phyloP scores from a whole-genome alignment of 2,329 filamentous ascomycete genomes.

The Stagonosporopsis chrysanthemi region DNA sequence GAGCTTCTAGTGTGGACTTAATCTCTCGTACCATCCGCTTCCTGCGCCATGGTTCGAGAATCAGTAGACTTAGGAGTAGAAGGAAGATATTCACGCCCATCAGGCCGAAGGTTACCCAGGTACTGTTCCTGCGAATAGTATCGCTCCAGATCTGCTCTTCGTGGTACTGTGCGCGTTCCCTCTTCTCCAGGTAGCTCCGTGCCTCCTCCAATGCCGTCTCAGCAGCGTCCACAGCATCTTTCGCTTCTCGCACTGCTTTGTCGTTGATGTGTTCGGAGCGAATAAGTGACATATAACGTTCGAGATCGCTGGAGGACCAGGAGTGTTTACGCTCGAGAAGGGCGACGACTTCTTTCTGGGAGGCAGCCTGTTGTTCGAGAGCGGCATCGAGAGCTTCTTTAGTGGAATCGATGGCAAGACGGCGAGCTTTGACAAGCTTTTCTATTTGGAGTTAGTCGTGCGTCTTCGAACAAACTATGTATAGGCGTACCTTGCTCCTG shows the following conservation, averaged over 20 bases:
- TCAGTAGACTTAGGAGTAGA: constrained; percentile 84
- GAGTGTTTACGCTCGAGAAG: constrained; percentile 92
- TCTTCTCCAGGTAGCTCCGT: constrained; percentile 75
- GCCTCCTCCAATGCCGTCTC: constrained; percentile 84
- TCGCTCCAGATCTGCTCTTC: constrained; percentile 99
- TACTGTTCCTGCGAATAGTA: constrained; percentile 93
- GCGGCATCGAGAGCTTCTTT: constrained; percentile 83
- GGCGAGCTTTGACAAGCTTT: constrained; percentile 64
- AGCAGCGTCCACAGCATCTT: constrained; percentile 74
- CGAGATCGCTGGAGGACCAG: constrained; percentile 86
- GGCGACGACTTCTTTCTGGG: constrained; percentile 94
- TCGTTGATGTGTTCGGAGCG: constrained; percentile 93
- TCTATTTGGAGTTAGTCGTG: constrained; percentile 50
- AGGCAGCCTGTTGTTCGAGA: constrained; percentile 81
- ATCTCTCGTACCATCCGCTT: constrained; percentile 81
- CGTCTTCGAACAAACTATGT: too few relatives aligned
- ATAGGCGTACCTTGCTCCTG: constrained; percentile 63
- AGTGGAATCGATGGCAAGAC: constrained; percentile 71
- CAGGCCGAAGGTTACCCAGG: constrained; percentile 97
- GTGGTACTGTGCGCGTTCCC: constrained; percentile 91
- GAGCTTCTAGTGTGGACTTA: constrained; percentile 45
- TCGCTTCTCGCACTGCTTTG: constrained; percentile 76
- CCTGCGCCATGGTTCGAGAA: constrained; percentile 92
- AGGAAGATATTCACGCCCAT: constrained; percentile 97
- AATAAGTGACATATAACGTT: constrained; percentile 93